phyloP scores from a whole-genome alignment of 495 filamentous ascomycete species.

The Neurospora tetrasperma region DNA sequence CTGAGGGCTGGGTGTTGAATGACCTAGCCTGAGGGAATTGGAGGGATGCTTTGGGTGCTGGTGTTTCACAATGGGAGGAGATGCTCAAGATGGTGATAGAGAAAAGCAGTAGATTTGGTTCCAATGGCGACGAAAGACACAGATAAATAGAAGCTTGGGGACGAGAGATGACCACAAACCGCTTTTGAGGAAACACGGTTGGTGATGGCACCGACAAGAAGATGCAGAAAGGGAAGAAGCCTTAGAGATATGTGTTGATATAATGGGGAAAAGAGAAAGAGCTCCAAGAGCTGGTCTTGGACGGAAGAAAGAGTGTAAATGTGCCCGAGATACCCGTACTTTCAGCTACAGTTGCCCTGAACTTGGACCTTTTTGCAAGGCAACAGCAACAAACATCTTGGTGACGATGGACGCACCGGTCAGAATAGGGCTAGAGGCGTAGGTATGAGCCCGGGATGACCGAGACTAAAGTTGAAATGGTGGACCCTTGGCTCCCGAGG shows the following conservation, averaged over 20 bases:
- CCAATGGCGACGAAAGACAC: neutral
- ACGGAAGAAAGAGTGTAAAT: neutral
- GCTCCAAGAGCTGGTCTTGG: neutral
- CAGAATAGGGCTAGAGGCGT: neutral
- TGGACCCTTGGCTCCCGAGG: neutral
- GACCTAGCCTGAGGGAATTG: neutral
- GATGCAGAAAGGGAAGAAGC: neutral
- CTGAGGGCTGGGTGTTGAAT: constrained; percentile 7
- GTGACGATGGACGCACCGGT: neutral
- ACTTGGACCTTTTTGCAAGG: neutral
- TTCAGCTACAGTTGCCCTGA: neutral
- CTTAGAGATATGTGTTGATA: neutral
- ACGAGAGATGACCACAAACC: neutral
- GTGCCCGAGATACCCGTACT: neutral
- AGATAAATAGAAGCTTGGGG: neutral
- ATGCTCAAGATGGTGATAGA: constrained; percentile 19
- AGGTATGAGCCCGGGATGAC: neutral
- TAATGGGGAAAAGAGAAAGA: neutral
- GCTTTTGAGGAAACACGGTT: neutral
- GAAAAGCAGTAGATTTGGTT: constrained; percentile 17
- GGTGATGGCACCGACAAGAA: neutral
- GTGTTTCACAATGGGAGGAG: constrained; percentile 12
- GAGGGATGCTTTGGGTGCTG: constrained; percentile 2
- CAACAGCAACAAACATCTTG: neutral
- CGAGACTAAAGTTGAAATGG: neutral